Conservation (phyloP, 164 flowering plant genomes). For the Saururus chinensis region DNA sequence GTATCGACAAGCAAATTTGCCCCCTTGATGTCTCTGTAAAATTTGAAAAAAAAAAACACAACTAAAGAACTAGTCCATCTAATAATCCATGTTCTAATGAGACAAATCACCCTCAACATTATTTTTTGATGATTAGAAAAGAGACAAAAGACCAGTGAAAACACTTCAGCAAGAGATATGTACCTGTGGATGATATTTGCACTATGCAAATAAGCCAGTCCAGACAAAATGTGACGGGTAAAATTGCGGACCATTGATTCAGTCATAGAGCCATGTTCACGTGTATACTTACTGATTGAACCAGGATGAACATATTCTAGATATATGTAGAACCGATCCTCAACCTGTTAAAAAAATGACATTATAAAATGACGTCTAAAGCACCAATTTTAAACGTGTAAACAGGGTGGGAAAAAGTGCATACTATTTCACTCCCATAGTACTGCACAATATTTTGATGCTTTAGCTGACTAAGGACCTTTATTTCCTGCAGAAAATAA, state of each 20-base stretch:
- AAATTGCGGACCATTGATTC: slow-evolving; percentile 82
- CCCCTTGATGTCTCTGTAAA: slow-evolving; percentile 86
- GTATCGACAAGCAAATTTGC: slow-evolving; percentile 94
- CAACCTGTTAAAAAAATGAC: slow-evolving; percentile 39
- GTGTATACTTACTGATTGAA: slow-evolving; percentile 73
- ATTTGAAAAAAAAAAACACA: neutral
- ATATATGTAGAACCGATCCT: slow-evolving; percentile 69
- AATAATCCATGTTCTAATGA: neutral
- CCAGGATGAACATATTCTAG: slow-evolving; percentile 94
- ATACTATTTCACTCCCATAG: slow-evolving; percentile 92
- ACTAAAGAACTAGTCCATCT: neutral
- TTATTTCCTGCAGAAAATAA: slow-evolving; percentile 61
- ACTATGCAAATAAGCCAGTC: slow-evolving; percentile 86
- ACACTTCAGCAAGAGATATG: neutral
- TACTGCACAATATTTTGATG: slow-evolving; percentile 97
- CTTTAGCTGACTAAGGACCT: slow-evolving; percentile 73
- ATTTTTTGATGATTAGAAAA: neutral
- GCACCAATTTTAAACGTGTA: neutral
- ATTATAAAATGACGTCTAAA: neutral
- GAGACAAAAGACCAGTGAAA: neutral
- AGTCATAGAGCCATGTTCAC: slow-evolving; percentile 76
- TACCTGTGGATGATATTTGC: slow-evolving; percentile 85
- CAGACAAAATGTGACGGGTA: slow-evolving; percentile 84
- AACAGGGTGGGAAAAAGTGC: slow-evolving; percentile 13
- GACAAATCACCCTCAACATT: neutral